Conservation (phyloP, 140 eudicot genomes). For the Flaveria floridana region DNA sequence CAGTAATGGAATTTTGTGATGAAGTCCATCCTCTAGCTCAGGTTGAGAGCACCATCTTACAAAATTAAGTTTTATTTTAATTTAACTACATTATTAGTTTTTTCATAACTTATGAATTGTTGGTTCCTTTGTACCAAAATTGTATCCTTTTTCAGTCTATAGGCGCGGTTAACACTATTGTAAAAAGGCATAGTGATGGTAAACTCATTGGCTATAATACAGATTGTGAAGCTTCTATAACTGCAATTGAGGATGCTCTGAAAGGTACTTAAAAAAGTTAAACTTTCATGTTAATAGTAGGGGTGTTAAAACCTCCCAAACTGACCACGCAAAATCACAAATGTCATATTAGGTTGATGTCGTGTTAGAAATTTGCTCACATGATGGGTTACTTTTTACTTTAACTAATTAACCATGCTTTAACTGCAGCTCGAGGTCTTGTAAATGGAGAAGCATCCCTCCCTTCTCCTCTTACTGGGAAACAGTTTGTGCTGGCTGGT, state of each 20-base stretch:
- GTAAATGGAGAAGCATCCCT: conserved; percentile 45
- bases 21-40: conserved; percentile 85
- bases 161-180: conserved; percentile 79
- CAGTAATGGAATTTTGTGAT: conserved; percentile 63
- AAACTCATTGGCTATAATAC: conserved; percentile 81
- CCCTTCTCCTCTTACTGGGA: conserved; percentile 57
- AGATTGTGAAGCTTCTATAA: conserved; percentile 81
- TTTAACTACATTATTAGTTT: neutral
- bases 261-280: conserved; percentile 40
- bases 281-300: neutral
- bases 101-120: neutral
- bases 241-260: conserved; percentile 80
- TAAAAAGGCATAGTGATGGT: conserved; percentile 64
- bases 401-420: neutral
- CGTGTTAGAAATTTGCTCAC: neutral
- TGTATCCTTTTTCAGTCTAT: conserved; percentile 51
- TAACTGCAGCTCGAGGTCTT: conserved; percentile 42
- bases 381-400: neutral
- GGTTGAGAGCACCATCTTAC: conserved; percentile 42
- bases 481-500: conserved; percentile 70
- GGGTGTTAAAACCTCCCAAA: neutral
- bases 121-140: conserved; percentile 2
- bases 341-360: neutral
- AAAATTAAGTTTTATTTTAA: neutral
- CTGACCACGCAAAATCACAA: neutral